Conservation (phyloP, 2,329 filamentous ascomycete species). For the Fusarium nisikadoi region DNA sequence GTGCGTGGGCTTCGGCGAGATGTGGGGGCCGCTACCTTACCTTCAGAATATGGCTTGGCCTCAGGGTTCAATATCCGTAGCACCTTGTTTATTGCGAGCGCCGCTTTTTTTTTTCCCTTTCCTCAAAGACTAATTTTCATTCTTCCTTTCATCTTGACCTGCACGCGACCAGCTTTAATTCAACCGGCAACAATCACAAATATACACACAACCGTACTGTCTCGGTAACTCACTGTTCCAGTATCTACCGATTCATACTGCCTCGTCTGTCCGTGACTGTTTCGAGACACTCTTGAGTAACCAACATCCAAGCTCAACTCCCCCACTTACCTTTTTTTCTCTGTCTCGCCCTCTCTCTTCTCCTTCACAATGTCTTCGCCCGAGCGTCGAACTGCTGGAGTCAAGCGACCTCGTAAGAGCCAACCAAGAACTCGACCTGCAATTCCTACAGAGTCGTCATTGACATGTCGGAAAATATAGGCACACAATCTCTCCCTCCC, state of each 20-base stretch:
- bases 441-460: conserved; percentile 9
- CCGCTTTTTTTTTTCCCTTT: conserved; percentile 3
- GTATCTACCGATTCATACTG: conserved; percentile 8
- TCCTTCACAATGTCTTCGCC: conserved; percentile 52
- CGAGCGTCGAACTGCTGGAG: conserved; percentile 53
- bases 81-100: conserved; percentile 11
- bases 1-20: conserved; percentile 6
- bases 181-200: not conserved
- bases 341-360: not conserved
- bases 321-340: conserved; percentile 15
- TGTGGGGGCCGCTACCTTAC: conserved; percentile 25
- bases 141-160: conserved; percentile 12
- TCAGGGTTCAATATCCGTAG: conserved; percentile 30
- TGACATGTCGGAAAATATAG: conserved; percentile 55
- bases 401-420: conserved; percentile 57
- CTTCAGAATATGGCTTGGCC: conserved; percentile 23
- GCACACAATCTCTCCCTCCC: conserved; percentile 94
- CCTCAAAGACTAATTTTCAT: conserved; percentile 17
- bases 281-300: conserved; percentile 10
- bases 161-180: conserved; percentile 5
- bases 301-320: conserved; percentile 15
- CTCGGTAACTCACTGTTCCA: not conserved
- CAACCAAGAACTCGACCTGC: not conserved
- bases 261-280: not conserved
- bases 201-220: not conserved